Evolutionary conservation across 2,329 filamentous ascomycete genomes (phyloP), one percentile per base, ranked within the genome.

Genomic region (Myriangium duriaei): DNA sequence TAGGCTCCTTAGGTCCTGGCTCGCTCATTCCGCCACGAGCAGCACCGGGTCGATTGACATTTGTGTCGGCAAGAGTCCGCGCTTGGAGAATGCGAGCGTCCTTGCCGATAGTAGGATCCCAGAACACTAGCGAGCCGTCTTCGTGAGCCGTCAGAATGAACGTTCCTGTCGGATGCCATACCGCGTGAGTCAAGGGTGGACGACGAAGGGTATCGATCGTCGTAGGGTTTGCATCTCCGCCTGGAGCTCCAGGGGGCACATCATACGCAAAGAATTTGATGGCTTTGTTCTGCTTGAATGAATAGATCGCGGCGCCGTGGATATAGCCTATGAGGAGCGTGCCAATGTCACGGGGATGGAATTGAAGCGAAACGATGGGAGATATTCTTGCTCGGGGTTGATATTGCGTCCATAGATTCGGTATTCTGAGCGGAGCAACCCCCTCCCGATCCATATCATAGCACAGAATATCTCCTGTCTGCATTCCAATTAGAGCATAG

Each of bases 161-260:
- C 0, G 84, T 92, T 0, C 87, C 91, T 1, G 84, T 93, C 0
- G 91, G 91, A 61, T 98, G 91, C 87, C 88, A 98, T 11, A 88
- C 58, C 1, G 85, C 87, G 49, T 93, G 82, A 1, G 79, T 84
- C 44, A 96, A 61, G 41, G 71, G 74, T 11, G 88, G 91, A 49
- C 69, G 74, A 35, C 87, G 75, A 42, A 72, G 56, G 11, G 70
- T 69, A 40, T 77, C 74, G 24, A 75, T 61, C 5, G 71, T 69
- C 28, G 71, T 61, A 17, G 76, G 73, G 52, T 85, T 81, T 9
- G 69, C 64, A 53, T 78, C 75, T 42, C 62, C 86, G n/a, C 88
- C 88, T 0, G 83, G 81, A 3, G 88, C 87, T 11, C 87, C 85
- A 9, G 73, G 68, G 0, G 85, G 83, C 3, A 96, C 59, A 41